These are phyloP conservation scores for Henningerozyma blattae DNA, from an alignment of 805 yeast genomes.

Conservation along the genomic window DNA sequence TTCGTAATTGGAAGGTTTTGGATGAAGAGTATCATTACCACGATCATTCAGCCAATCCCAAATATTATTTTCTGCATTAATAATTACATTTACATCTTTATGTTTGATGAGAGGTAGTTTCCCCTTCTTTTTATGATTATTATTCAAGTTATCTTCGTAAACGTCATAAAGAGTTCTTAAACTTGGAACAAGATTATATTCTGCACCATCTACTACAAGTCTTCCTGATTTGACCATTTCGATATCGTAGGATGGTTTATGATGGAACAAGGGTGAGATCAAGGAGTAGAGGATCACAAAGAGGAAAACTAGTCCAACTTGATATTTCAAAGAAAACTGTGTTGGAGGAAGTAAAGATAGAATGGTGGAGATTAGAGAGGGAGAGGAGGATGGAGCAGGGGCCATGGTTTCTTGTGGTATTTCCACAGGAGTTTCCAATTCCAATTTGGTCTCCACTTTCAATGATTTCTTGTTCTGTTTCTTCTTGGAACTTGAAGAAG, in stretches of 20 bases:
- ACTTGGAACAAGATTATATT: slow-evolving; percentile 30
- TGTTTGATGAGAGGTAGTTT: too few species aligned
- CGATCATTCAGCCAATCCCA: slow-evolving; percentile 65
- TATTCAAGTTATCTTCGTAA: slow-evolving; percentile 15
- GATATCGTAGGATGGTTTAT: slow-evolving; percentile 1
- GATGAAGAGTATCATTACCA: slow-evolving; percentile 8
- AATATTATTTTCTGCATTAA: slow-evolving; percentile 43
- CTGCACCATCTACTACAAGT: slow-evolving; percentile 24
- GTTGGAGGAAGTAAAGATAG: background rate
- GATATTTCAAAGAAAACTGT: background rate
- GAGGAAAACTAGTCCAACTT: background rate
- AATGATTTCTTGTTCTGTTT: background rate
- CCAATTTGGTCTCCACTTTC: background rate
- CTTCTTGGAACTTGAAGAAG: background rate
- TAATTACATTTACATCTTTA: slow-evolving; percentile 15
- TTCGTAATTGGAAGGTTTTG: background rate
- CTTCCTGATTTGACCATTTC: slow-evolving; percentile 15
- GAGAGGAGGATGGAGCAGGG: background rate
- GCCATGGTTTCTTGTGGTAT: too few species aligned
- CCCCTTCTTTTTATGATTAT: background rate
- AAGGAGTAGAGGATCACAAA: too few species aligned
- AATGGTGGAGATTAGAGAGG: background rate
- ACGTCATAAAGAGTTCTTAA: slow-evolving; percentile 25
- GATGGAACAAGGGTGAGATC: background rate
- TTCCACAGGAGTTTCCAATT: background rate